Percentiles rank a stretch among this genome's conserved stretches.
Conservation (phyloP, 2,329 filamentous ascomycete genomes). For the Botrytis deweyae region DNA sequence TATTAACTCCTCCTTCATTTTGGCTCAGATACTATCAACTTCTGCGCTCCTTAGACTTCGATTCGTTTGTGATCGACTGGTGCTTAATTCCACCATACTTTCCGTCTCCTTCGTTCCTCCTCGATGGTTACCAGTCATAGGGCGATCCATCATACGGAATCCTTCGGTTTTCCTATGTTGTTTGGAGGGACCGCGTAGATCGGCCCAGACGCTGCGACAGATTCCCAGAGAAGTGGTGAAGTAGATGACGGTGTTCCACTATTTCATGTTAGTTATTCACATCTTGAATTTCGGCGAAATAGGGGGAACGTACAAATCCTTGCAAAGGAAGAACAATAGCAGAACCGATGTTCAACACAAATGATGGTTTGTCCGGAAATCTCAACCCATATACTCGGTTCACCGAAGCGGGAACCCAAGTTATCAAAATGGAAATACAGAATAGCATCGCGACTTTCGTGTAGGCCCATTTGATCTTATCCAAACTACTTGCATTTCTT, state of each 20-base stretch:
- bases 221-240: slow-evolving; percentile 59
- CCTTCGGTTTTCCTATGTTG: slow-evolving; percentile 4
- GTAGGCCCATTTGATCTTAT: slow-evolving; percentile 66
- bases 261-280: neutral
- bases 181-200: neutral
- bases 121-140: neutral
- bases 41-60: neutral
- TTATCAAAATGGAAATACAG: slow-evolving; percentile 67
- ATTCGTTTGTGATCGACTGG: neutral
- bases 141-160: slow-evolving; percentile 13
- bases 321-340: slow-evolving; percentile 76
- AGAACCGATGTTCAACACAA: slow-evolving; percentile 66
- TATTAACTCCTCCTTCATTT: neutral
- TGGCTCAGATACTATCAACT: neutral
- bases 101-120: neutral
- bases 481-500: slow-evolving; percentile 39
- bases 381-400: slow-evolving; percentile 73
- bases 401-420: slow-evolving; percentile 72
- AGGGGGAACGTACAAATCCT: slow-evolving; percentile 52
- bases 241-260: slow-evolving; percentile 78
- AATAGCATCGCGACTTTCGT: slow-evolving; percentile 68
- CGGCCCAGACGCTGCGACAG: slow-evolving; percentile 12
- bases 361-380: slow-evolving; percentile 50
- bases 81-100: slow-evolving; percentile 17
- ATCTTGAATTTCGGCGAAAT: neutral